A percentile compares a stretch with the other conserved stretches of the same genome.
phyloP scores from a whole-genome alignment of 805 yeast genomes.

The Kluyveromyces siamensis region DNA sequence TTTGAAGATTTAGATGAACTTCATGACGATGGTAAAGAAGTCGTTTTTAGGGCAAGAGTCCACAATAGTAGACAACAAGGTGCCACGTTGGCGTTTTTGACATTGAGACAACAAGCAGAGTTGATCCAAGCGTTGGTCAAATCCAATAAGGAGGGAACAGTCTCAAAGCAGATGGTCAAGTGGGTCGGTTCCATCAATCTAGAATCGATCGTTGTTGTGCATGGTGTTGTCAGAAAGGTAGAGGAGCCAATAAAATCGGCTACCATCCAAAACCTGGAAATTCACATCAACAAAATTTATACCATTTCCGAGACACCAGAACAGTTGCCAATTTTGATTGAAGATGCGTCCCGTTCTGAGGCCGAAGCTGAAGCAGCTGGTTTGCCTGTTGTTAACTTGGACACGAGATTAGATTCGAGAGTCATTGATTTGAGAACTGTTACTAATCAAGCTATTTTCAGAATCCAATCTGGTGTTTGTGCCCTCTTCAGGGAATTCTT shows the following conservation, averaged over 20 bases:
- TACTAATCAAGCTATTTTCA: constrained; percentile 96
- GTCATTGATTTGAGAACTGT: constrained; percentile 95
- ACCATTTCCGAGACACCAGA: constrained; percentile 83
- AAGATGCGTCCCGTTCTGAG: constrained; percentile 93
- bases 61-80: constrained; percentile 94
- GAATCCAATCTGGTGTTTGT: constrained; percentile 84
- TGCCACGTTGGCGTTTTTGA: constrained; percentile 83
- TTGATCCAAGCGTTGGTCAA: constrained; percentile 79
- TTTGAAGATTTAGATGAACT: constrained; percentile 39
- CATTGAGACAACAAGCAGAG: constrained; percentile 83
- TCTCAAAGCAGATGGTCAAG: constrained; percentile 93
- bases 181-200: constrained; percentile 82
- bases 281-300: constrained; percentile 63
- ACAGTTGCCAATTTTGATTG: constrained; percentile 87
- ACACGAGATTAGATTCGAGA: constrained; percentile 90
- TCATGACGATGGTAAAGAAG: constrained; percentile 57
- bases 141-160: constrained; percentile 55
- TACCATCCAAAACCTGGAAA: constrained; percentile 84
- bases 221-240: constrained; percentile 76
- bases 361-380: constrained; percentile 88
- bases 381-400: constrained; percentile 89
- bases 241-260: constrained; percentile 84
- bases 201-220: constrained; percentile 87
- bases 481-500: constrained; percentile 84
- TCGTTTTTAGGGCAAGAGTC: constrained; percentile 86